Base-by-base conservation (phyloP, 805 yeast genomes). In the Kodamaea kakaduensis region DNA sequence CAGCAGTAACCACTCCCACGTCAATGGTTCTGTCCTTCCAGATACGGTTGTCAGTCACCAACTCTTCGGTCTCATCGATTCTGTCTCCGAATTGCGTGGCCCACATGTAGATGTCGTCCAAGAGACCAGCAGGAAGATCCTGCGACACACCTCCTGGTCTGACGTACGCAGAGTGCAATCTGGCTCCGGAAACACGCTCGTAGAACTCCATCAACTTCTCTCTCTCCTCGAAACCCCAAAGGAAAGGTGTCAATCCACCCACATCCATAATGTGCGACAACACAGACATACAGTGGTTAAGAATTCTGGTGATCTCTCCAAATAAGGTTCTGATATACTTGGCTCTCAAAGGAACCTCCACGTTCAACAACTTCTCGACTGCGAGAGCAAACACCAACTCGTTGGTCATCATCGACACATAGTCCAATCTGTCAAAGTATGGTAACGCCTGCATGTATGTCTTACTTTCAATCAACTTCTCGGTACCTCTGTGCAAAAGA, bases 71-170 rank as follows among this genome's bases (percentile, higher is more conserved):
- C 64, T 86, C 95, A 60, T 86, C 95, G 47, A 86, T 65, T 68
- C 95, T 78, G 67, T 86, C 95, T 57, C 95, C 95, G 50, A 86
- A 86, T 69, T 86, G 95, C 16, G 95, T 86, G 38, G 95, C 94
- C 95, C 95, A 86, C 90, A 85, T 85, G 64, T 84, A 86, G 46
- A 86, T 86, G 58, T 86, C 95, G 61, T 86, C 95, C 51, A 86
- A 73, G 54, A 86, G 60, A 34, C 95, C 95, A 25, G 77, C 81
- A 17, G 95, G 95, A 42, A 86, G 62, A 64, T 86, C 95, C 64
- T 83, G 94, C 14, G 90, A 67, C 13, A 86, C 95, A 54, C 95
- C 95, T 52, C 95, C 95, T 37, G 95, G 95, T 67, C 95, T 77
- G 43, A 84, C 80, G 51, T 86, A 86, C 25, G 94, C 94, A 17